Base-by-base conservation (phyloP, 2,329 filamentous ascomycete genomes). In the Diaporthe velutina region DNA sequence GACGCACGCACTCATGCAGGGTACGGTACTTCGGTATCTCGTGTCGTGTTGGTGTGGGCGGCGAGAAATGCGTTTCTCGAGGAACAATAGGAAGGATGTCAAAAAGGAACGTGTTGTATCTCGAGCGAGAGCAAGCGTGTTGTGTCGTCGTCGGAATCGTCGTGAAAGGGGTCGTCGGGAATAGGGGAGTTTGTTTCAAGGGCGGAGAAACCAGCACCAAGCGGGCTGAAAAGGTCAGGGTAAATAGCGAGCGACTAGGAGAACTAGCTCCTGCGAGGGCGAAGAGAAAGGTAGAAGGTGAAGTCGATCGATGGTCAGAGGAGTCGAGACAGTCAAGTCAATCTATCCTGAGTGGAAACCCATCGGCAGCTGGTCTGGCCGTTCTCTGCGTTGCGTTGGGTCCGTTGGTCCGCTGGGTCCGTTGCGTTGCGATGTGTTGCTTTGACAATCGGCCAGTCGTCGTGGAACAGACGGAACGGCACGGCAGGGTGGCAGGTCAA, bases 241-340 rank as follows among this genome's bases (percentile, higher is more conserved):
- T 22, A 52, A 42, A 64, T 33, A 74, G 67, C 73, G 74, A 75
- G 74, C 58, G 74, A 75, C 70, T 68, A 35, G 74, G 71, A 70
- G 64, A 58, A 54, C 74, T 74, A 55, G 73, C 70, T 75, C 71
- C 60, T 58, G 12, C 19, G 28, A 50, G 64, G 22, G 28, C 28
- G 45, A 61, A 66, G 28, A 58, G 54, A 40, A 57, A 22, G 50
- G 17, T 64, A 64, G 64, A 67, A 5, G 19, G 45, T 22, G 19
- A n/a, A n/a, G n/a, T n/a, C 5, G 48, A 45, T 4, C 22, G 19
- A 54, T 70, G 61, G 55, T 30, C 48, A 48, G n/a, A 64, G 57
- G n/a, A 38, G 33, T 52, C n/a, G 55, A 55, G 71, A 48, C 28
- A 52, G 71, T 57, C 58, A 66, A 52, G 52, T 72, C 57, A 72